Conservation (phyloP, 495 filamentous ascomycete species). For the Xylaria acuta region DNA sequence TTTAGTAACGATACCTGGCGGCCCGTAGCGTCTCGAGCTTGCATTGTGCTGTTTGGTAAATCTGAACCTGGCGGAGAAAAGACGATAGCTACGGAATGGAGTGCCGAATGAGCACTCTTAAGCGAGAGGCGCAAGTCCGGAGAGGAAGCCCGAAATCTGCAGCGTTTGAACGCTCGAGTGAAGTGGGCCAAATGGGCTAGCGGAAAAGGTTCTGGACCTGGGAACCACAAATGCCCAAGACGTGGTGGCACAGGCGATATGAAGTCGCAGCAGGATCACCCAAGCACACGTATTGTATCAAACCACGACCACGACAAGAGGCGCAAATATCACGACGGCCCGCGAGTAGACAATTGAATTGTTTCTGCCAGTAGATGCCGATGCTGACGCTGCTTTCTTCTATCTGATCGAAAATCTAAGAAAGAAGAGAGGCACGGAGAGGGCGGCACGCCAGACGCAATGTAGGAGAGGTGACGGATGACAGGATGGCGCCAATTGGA, state of each 20-base stretch:
- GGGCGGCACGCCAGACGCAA: not conserved
- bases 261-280: slow-evolving; percentile 20
- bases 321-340: not conserved
- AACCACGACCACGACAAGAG: not conserved
- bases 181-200: slow-evolving; percentile 17
- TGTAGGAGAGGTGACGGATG: not conserved
- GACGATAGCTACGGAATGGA: slow-evolving; percentile 15
- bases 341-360: not conserved
- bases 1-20: slow-evolving; percentile 61
- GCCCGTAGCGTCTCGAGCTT: slow-evolving; percentile 56
- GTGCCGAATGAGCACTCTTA: slow-evolving; percentile 27
- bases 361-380: not conserved
- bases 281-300: slow-evolving; percentile 14
- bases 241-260: slow-evolving; percentile 2
- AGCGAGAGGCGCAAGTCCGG: not conserved
- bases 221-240: slow-evolving; percentile 1
- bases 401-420: not conserved
- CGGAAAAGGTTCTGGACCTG: slow-evolving; percentile 6
- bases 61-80: not conserved
- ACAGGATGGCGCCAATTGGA: slow-evolving; percentile 2
- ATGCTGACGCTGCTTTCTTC: not conserved
- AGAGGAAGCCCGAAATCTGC: not conserved
- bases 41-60: slow-evolving; percentile 46
- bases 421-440: not conserved
- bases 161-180: slow-evolving; percentile 11